Conservation (phyloP, 257 asterid species). For the Solanum rostratum region DNA sequence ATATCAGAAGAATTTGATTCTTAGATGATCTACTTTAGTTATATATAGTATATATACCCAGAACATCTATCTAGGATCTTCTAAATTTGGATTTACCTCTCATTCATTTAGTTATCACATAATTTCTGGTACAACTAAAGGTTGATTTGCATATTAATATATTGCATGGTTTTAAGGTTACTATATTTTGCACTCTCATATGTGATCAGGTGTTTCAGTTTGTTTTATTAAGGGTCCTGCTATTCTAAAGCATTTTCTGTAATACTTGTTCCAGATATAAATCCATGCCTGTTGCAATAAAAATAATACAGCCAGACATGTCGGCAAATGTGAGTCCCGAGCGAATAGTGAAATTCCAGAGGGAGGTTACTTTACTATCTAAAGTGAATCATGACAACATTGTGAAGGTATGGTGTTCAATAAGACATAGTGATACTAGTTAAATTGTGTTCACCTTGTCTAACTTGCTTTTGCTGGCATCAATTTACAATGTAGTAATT, state of each 20-base stretch:
- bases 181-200: neutral
- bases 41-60: neutral
- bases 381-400: slow-evolving; percentile 48
- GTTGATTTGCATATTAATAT: neutral
- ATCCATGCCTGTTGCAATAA: slow-evolving; percentile 41
- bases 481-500: neutral
- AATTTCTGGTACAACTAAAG: neutral
- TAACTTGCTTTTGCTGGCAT: neutral
- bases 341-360: slow-evolving; percentile 26
- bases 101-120: neutral
- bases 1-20: neutral
- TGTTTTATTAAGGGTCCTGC: neutral
- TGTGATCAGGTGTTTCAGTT: neutral
- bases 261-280: slow-evolving; percentile 28
- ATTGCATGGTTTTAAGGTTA: neutral
- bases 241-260: neutral
- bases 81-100: neutral
- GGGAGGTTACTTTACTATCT: slow-evolving; percentile 47
- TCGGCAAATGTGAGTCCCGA: slow-evolving; percentile 28
- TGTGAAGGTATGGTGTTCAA: slow-evolving; percentile 30
- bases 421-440: neutral
- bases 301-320: slow-evolving; percentile 34
- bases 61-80: neutral
- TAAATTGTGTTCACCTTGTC: neutral
- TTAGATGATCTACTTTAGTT: neutral